phyloP scores from a whole-genome alignment of 768 basidiomycete genomes.

The Pleurotus tuoliensis region DNA sequence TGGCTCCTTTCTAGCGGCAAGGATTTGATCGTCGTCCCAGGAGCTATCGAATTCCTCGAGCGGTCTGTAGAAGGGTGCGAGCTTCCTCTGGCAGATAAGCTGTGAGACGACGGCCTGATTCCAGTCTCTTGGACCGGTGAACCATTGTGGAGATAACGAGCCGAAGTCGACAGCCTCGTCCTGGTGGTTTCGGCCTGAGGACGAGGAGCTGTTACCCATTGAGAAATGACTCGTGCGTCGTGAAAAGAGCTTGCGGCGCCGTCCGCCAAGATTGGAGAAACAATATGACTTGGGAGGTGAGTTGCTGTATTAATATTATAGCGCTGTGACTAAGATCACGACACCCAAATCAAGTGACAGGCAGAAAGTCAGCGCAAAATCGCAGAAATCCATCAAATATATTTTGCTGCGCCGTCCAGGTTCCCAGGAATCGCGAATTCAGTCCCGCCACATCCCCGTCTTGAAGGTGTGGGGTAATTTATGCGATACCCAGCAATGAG shows the following conservation, averaged over 20 bases:
- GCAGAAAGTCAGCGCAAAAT: not conserved
- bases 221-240: conserved; percentile 7
- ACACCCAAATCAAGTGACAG: not conserved
- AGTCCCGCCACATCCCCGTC: no score
- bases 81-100: conserved; percentile 80
- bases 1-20: conserved; percentile 71
- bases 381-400: not conserved
- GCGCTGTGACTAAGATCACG: not conserved
- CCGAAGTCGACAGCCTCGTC: conserved; percentile 87
- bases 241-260: not conserved
- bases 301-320: not conserved
- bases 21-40: conserved; percentile 87
- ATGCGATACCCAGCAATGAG: not conserved
- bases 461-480: no score
- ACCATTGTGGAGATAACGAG: conserved; percentile 75
- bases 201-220: conserved; percentile 85
- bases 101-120: conserved; percentile 83
- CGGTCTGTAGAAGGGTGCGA: conserved; percentile 96
- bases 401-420: not conserved
- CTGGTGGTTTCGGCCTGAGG: conserved; percentile 68
- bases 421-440: no score
- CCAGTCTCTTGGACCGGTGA: conserved; percentile 84
- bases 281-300: not conserved
- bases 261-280: not conserved
- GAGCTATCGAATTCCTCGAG: conserved; percentile 88